A percentile compares a stretch with the other conserved stretches of the same genome.
phyloP scores from a whole-genome alignment of 2,329 filamentous ascomycete species.

The Trichoderma lentiforme region DNA sequence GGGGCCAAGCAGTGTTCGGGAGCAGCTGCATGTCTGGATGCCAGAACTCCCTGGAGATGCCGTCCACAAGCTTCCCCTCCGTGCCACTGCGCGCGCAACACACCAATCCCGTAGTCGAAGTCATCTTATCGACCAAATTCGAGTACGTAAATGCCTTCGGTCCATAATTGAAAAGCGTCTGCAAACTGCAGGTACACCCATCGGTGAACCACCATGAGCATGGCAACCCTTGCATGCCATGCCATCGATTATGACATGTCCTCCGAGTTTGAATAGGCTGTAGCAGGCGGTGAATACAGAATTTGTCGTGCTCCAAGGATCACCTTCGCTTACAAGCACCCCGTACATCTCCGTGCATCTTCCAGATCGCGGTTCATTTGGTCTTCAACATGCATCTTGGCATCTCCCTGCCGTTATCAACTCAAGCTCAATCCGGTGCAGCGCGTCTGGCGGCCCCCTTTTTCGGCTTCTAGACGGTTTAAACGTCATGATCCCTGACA shows the following conservation, averaged over 20 bases:
- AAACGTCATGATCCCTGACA: constrained; percentile 14
- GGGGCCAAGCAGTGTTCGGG: neutral
- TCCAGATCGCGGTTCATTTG: constrained; percentile 4
- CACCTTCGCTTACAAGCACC: neutral
- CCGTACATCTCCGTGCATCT: neutral
- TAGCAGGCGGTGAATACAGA: constrained; percentile 9
- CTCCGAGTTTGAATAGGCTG: neutral
- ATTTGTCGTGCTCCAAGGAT: neutral
- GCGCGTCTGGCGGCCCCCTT: constrained; percentile 1
- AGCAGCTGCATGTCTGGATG: neutral
- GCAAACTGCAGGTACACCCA: neutral
- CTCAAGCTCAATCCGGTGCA: neutral
- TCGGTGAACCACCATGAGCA: constrained; percentile 4
- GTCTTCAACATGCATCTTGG: neutral
- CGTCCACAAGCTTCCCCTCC: neutral
- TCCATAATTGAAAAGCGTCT: neutral
- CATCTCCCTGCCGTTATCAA: constrained; percentile 2
- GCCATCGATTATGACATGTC: neutral
- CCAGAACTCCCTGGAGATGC: neutral
- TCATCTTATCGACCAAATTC: neutral
- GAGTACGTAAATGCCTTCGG: neutral
- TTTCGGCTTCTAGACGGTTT: neutral
- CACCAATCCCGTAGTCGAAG: neutral
- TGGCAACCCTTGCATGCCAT: constrained; percentile 2
- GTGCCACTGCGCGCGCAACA: neutral